Evolutionary conservation across 179 eudicot species (phyloP).

Genomic region (Vitellaria paradoxa): DNA sequence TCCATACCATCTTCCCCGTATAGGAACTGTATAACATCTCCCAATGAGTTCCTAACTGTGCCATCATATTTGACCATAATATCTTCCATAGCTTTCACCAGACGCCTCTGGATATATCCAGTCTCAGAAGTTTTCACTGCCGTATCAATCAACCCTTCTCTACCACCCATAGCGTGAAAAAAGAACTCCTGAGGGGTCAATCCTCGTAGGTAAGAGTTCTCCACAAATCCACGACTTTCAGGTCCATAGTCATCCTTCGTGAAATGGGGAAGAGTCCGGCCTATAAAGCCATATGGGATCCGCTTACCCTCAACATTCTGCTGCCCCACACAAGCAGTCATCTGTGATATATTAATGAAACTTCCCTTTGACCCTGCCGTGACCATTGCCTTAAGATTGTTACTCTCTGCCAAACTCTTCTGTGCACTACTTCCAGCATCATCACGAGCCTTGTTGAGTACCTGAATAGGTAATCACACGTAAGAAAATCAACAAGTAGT

Average conservation of each 20-base stretch:
- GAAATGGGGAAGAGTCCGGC: constrained; percentile 94
- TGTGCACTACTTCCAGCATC: constrained; percentile 99
- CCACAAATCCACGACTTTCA: constrained; percentile 99
- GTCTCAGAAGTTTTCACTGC: constrained; percentile 99
- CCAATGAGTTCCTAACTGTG: constrained; percentile 91
- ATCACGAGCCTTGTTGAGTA: constrained; percentile 99
- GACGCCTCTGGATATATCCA: constrained; percentile 94
- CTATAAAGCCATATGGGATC: constrained; percentile 89
- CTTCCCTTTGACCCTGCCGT: constrained; percentile 99
- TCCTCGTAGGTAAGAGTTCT: constrained; percentile 94
- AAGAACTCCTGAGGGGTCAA: constrained; percentile 98
- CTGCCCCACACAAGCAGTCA: constrained; percentile 99
- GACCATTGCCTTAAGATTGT: constrained; percentile 99
- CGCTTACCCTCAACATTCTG: constrained; percentile 99
- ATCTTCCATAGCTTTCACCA: constrained; percentile 99
- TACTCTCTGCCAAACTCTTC: constrained; percentile 91
- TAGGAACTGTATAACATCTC: constrained; percentile 97
- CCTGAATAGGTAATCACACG: constrained; percentile 39
- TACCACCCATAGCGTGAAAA: constrained; percentile 99
- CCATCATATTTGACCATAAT: constrained; percentile 99
- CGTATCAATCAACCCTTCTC: constrained; percentile 98
- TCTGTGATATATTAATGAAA: constrained; percentile 97
- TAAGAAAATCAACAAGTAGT: background rate
- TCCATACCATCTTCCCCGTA: constrained; percentile 99
- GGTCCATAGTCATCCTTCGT: constrained; percentile 98